Percentiles rank a stretch among this genome's conserved stretches.
Conservation (phyloP, 495 filamentous ascomycete genomes). For the Trichoderma asperelloides region DNA sequence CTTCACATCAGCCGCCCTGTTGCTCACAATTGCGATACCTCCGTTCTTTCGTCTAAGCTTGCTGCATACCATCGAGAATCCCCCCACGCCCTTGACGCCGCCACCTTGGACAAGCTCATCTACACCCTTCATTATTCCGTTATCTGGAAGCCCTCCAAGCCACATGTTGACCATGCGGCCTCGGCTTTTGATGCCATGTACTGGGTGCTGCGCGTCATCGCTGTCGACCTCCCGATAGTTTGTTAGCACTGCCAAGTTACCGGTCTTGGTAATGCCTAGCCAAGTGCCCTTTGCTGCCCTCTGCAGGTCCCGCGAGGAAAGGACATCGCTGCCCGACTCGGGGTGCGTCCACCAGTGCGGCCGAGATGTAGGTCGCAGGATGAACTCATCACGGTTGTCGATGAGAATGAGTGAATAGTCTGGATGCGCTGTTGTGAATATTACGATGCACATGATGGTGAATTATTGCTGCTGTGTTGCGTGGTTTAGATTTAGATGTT, state of each 20-base stretch:
- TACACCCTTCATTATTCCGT: constrained; percentile 57
- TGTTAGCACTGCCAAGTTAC: constrained; percentile 82
- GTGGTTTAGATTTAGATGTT: background rate
- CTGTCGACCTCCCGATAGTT: constrained; percentile 80
- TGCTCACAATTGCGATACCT: constrained; percentile 78
- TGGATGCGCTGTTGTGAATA: constrained; percentile 85
- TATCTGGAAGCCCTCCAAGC: constrained; percentile 46
- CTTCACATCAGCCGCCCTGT: constrained; percentile 60
- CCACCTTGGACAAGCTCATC: constrained; percentile 56
- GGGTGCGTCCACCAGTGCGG: constrained; percentile 69
- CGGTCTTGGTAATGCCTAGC: constrained; percentile 79
- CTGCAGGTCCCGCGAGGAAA: constrained; percentile 43
- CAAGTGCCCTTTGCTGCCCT: constrained; percentile 67
- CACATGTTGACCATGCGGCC: constrained; percentile 84
- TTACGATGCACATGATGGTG: constrained; percentile 77
- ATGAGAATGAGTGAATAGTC: constrained; percentile 81
- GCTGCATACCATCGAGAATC: constrained; percentile 88
- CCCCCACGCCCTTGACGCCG: constrained; percentile 67
- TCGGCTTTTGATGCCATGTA: constrained; percentile 56
- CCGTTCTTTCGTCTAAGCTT: constrained; percentile 50
- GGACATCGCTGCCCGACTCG: constrained; percentile 27
- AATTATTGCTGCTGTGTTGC: background rate
- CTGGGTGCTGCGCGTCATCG: constrained; percentile 39
- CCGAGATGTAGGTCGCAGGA: constrained; percentile 74
- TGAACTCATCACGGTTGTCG: constrained; percentile 94